Evolutionary conservation across 2,329 filamentous ascomycete species (phyloP), one percentile per base, ranked within the genome.

Genomic region (Pseudocercospora cruenta): DNA sequence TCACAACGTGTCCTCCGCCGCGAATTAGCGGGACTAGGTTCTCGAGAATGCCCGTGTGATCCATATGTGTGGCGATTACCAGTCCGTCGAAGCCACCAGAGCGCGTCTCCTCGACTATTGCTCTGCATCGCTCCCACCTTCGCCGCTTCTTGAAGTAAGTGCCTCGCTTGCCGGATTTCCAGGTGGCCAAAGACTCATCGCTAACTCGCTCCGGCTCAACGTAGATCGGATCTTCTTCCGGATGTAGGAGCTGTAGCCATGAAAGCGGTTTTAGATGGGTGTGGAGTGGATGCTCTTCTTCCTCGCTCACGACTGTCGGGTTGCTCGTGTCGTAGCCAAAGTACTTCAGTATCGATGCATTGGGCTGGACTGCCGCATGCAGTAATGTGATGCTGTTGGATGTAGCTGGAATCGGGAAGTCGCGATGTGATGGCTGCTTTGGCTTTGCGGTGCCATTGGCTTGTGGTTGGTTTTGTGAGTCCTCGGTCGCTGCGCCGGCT

Each of bases 231-330:
- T 98, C 95, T 31, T 88, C 82, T 39, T 87, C 81, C 0, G 95
- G 95, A 24, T 91, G 85, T 16, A 97, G 82, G 4, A 99, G 87
- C 79, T 98, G 94, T 1, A 99, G 86, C 94, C 94, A 99, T 28
- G 92, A 94, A 31, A 98, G 83, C 4, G 90, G 88, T 73, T 94
- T 90, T 60, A 99, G 87, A 76, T 95, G 90, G 16, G 87, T 90
- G 78, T 90, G 86, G 10, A 99, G 87, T 0, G 95, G 94, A 76
- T 98, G 95, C 0, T 82, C 78, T 26, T 53, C 61, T 54, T 68
- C 69, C 22, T 64, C 45, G 7, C 65, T 26, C 24, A 88, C 83
- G 14, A 86, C 62, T 83, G 78, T 54, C 73, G 84, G 86, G 70
- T 85, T 85, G 51, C 89, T 88, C 68, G 87, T 88, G 79, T 96